Evolutionary conservation across 805 yeast species (phyloP).

Genomic region (Debaryomyces hansenii): DNA sequence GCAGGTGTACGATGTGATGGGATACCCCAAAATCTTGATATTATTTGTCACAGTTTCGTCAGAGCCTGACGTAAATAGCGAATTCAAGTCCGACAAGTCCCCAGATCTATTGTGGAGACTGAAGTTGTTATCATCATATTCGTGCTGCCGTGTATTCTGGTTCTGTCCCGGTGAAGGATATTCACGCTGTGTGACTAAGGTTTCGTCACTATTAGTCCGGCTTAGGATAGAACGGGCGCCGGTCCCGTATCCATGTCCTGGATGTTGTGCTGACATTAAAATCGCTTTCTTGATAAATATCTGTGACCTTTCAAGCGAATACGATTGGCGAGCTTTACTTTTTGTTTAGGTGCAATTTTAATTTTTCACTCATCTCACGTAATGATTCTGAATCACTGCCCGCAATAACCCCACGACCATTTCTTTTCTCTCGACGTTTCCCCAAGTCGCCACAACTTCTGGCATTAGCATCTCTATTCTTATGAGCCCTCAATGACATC

Average conservation of each 20-base stretch:
- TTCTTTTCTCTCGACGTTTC: too few species aligned
- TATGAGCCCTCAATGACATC: too few species aligned
- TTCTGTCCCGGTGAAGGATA: neutral
- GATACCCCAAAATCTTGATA: constrained; percentile 12
- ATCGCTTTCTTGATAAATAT: too few species aligned
- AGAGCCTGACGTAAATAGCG: constrained; percentile 13
- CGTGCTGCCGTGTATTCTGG: neutral
- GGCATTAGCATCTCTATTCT: too few species aligned
- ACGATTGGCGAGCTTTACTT: too few species aligned
- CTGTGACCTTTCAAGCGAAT: too few species aligned
- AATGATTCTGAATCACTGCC: too few species aligned
- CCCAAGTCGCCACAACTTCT: too few species aligned
- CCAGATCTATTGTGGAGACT: neutral
- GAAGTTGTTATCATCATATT: too few species aligned
- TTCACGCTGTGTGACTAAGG: neutral
- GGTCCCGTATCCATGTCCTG: neutral
- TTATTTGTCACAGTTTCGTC: constrained; percentile 19
- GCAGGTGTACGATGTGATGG: constrained; percentile 8
- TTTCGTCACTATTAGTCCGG: constrained; percentile 1
- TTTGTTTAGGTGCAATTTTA: too few species aligned
- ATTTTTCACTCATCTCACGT: too few species aligned
- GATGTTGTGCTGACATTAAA: neutral
- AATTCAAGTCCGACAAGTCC: constrained; percentile 10
- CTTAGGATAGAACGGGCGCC: neutral
- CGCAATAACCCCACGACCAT: too few species aligned